These are phyloP conservation scores for Rhodotorula sp. DNA, from an alignment of 1,284 basidiomycete genomes.

Conservation along the genomic window DNA sequence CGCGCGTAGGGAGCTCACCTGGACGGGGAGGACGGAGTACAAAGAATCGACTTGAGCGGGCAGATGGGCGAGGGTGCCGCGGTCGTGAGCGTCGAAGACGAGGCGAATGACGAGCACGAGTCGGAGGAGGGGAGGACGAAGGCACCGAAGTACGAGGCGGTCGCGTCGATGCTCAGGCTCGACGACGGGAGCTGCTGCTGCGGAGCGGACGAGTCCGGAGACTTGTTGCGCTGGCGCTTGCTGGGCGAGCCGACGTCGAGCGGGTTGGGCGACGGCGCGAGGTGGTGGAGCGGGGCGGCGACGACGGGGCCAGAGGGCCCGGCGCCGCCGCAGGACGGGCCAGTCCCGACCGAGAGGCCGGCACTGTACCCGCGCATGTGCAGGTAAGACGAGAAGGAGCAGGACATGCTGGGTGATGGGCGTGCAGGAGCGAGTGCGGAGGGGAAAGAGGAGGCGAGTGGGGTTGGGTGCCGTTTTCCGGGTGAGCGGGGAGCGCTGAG, in stretches of 20 bases:
- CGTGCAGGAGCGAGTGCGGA: neutral
- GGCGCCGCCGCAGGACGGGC: neutral
- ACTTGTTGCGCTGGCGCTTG: conserved; percentile 40
- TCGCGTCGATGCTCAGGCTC: neutral
- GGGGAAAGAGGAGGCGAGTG: neutral
- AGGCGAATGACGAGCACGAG: neutral
- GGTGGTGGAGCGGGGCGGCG: neutral
- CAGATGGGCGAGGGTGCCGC: neutral
- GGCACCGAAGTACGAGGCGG: conserved; percentile 15
- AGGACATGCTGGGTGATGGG: conserved; percentile 20
- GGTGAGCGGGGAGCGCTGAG: neutral
- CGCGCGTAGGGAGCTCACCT: neutral
- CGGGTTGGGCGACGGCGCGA: conserved; percentile 4
- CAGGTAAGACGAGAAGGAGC: conserved; percentile 31
- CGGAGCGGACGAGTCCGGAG: conserved; percentile 24
- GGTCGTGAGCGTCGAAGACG: neutral
- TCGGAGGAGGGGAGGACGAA: conserved; percentile 9
- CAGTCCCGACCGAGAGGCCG: neutral
- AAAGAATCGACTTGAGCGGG: conserved; percentile 35
- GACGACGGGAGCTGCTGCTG: neutral
- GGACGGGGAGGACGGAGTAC: conserved; percentile 16
- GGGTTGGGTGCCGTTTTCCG: neutral
- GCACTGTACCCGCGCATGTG: conserved; percentile 15
- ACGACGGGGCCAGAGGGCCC: neutral
- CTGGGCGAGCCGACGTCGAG: conserved; percentile 32